phyloP scores from a whole-genome alignment of 192 early-diverging fungal species.

The Mortierella antarctica region DNA sequence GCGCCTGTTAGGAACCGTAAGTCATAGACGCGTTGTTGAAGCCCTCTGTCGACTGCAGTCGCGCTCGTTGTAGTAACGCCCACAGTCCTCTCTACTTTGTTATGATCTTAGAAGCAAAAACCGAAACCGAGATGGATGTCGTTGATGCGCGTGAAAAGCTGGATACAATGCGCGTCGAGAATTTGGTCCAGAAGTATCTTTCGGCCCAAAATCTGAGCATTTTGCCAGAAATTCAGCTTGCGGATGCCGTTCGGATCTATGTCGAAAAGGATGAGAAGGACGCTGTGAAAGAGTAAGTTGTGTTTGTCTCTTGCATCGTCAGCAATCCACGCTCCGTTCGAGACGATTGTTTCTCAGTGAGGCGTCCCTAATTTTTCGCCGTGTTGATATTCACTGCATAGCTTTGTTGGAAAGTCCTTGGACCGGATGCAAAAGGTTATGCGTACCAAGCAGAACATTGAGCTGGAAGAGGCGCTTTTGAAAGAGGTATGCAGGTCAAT shows the following conservation, averaged over 20 bases:
- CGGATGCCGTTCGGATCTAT: constrained; percentile 78
- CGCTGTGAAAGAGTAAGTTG: constrained; percentile 75
- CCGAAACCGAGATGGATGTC: constrained; percentile 25
- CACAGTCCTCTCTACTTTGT: background rate
- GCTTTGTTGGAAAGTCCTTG: constrained; percentile 33
- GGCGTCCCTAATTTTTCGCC: no score
- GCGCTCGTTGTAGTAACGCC: background rate
- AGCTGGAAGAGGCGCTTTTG: constrained; percentile 33
- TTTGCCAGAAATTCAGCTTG: constrained; percentile 82
- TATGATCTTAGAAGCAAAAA: constrained; percentile 10
- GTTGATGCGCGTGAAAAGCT: constrained; percentile 63
- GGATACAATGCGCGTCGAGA: constrained; percentile 77
- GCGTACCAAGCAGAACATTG: constrained; percentile 46
- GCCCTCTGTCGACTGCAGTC: background rate
- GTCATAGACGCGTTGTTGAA: background rate
- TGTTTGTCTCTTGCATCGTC: no score
- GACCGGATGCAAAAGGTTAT: constrained; percentile 41
- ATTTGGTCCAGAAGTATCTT: constrained; percentile 80
- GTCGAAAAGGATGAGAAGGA: constrained; percentile 91
- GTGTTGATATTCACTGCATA: background rate
- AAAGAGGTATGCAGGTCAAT: constrained; percentile 18
- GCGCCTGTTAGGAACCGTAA: constrained; percentile 8
- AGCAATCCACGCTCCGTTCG: no score
- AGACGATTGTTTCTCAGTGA: no score
- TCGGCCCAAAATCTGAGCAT: constrained; percentile 68